Conservation (phyloP, 805 yeast genomes). For the Pichia gijzeniarum region DNA sequence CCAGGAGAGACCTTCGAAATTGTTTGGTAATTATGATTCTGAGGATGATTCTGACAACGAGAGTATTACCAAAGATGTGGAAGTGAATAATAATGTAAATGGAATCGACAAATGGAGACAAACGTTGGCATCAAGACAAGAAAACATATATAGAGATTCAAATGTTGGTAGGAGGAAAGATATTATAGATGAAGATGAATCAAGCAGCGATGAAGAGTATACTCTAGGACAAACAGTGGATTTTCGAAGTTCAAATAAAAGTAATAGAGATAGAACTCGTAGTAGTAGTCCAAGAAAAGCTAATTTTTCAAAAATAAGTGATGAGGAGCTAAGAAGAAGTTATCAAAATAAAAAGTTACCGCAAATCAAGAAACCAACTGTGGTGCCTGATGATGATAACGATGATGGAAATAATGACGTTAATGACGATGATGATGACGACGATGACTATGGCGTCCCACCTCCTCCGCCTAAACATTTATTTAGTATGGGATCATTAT, state of each 20-base stretch:
- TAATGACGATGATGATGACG: slow-evolving; percentile 3
- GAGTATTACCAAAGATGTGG: neutral
- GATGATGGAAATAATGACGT: slow-evolving; percentile 1
- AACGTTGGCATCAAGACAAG: slow-evolving; percentile 14
- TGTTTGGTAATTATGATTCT: slow-evolving; percentile 26
- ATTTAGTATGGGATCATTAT: slow-evolving; percentile 18
- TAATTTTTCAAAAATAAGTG: neutral
- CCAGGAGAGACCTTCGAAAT: slow-evolving; percentile 13
- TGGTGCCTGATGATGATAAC: neutral
- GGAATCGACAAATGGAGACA: slow-evolving; percentile 2
- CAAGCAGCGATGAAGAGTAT: slow-evolving; percentile 15
- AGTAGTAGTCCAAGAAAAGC: neutral
- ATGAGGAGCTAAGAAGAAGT: slow-evolving; percentile 11
- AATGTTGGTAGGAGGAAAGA: neutral
- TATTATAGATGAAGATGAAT: slow-evolving; percentile 1
- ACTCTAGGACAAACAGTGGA: slow-evolving; percentile 23
- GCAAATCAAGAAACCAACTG: neutral
- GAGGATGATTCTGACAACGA: slow-evolving; percentile 15
- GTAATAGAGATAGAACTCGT: neutral
- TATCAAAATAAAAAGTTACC: slow-evolving; percentile 12
- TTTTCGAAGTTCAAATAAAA: slow-evolving; percentile 16
- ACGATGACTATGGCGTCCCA: slow-evolving; percentile 12
- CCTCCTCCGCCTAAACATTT: slow-evolving; percentile 26
- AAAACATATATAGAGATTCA: slow-evolving; percentile 4
- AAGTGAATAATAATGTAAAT: neutral